Evolutionary conservation across 495 filamentous ascomycete species (phyloP), one percentile per base, ranked within the genome.

Genomic region (Neurospora sp.): DNA sequence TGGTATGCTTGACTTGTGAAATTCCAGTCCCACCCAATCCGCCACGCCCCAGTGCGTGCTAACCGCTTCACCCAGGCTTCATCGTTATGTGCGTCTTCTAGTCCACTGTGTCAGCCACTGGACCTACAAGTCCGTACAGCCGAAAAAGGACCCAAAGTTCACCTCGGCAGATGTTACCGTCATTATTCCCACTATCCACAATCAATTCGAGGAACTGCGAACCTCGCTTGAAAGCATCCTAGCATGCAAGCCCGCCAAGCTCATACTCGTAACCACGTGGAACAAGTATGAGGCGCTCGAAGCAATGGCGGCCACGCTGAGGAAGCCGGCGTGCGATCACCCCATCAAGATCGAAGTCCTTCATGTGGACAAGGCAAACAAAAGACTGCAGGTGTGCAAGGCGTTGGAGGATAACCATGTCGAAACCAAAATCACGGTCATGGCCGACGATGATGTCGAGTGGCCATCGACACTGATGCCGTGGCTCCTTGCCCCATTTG

Each of bases 381-480:
- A 97, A 82, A 89, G 93, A 18, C 89, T 91, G 39, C 93, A 97
- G 81, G 93, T 97, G 82, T 92, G 91, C 73, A 86, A 89, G 73
- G 93, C 92, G 2, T 91, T 97, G 69, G 92, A 93, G 35, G 79
- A 77, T 38, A 78, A 82, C 27, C 87, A 92, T 74, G 92, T 96
- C 39, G 82, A 79, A 70, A 95, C 93, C 0, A 79, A 87, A 14
- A 91, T 96, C 76, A 95, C 91, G 14, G 83, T 97, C 70, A 91
- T 97, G 79, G 92, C 92, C 35, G 93, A 97, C 79, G 93, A 96
- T 82, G 93, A 97, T 79, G 93, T 97, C 71, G 90, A 88, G 75
- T 95, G 93, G 92, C 93, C 93, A 1, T 81, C 82, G 4, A 92
- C 89, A 5, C 87, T 95, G 49, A 86, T 95, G 39, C 89, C 89